Evolutionary conservation across 1,139 yeast genomes (phyloP), one percentile per base, ranked within the genome.

Genomic region (Candida labiduridarum): DNA sequence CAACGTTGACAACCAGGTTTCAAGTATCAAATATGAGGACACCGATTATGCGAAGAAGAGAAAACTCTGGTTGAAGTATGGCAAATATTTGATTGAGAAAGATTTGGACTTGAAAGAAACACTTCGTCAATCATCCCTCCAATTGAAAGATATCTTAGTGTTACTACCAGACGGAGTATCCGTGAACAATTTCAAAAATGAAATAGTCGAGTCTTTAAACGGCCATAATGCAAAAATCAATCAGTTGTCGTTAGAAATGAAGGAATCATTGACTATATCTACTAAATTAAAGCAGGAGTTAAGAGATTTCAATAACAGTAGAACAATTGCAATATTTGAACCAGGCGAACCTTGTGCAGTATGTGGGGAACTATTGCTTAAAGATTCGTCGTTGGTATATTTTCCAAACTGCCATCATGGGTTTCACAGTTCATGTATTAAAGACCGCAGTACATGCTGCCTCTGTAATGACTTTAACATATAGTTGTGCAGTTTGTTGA

Each of bases 401-500:
- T 94, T 91, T 63, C 97, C 97, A 0, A 76, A 72, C 51, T 94
- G 99, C 63, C 87, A 83, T 53, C 99, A 94, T 67, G 84, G 89
- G 7, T 88, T 89, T 71, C 99, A 95, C 64, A 85, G 86, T 50
- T 97, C 91, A 61, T 95, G 99, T 68, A 68, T 91, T 53, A 85
- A 85, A 60, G 84, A 83, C 61, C 72, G 85, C 0, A 78, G 79
- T 35, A 89, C 85, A 56, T 94, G 99, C 67, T 78, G 86, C 11
- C 69, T 91, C 33, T 94, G 99, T 67, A 86, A 91, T 52, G 96
- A 89, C 44, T 36, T 44, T 16, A 22, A 44, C 29, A 19, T 44
- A 44, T 44, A 29, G 15, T 25, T 25, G 29, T 25, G 29, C 10
- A 4, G 29, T 25, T 25, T 25, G 29, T 9, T 25, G 8, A 7